Evolutionary conservation across 2,329 filamentous ascomycete genomes (phyloP).

Genomic region (Cryoendolithus antarcticus): DNA sequence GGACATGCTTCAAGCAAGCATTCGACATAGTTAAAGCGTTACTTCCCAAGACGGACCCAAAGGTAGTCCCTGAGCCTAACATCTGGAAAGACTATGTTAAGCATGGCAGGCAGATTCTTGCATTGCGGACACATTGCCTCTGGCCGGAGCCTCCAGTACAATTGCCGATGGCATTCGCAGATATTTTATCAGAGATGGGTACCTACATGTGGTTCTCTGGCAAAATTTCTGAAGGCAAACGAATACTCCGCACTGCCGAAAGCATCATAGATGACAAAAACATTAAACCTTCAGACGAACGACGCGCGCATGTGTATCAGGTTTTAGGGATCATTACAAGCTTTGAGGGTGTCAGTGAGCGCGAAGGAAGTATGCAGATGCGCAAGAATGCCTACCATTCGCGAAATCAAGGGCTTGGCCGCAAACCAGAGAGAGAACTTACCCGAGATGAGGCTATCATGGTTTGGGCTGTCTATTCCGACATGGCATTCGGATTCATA

Average conservation of each 20-base stretch:
- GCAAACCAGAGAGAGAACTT: background rate
- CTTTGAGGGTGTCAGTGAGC: background rate
- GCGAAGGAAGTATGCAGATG: background rate
- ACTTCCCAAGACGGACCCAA: background rate
- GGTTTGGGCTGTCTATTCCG: background rate
- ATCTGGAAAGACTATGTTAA: background rate
- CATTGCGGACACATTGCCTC: background rate
- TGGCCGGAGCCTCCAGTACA: constrained; percentile 1
- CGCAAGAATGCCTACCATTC: background rate
- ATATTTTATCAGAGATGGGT: background rate
- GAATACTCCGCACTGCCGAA: background rate
- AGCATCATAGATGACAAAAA: background rate
- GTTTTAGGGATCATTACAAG: background rate
- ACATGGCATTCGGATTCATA: background rate
- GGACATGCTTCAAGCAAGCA: background rate
- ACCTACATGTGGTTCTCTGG: constrained; percentile 1
- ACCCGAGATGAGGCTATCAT: background rate
- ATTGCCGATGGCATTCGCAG: background rate
- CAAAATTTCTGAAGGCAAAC: background rate
- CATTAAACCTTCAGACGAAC: background rate
- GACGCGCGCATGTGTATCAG: background rate
- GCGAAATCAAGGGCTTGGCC: background rate
- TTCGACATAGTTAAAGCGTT: background rate
- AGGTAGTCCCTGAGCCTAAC: background rate
- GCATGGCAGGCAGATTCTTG: background rate